phyloP scores from a whole-genome alignment of 768 basidiomycete species.

The Pleurotus giganteus region DNA sequence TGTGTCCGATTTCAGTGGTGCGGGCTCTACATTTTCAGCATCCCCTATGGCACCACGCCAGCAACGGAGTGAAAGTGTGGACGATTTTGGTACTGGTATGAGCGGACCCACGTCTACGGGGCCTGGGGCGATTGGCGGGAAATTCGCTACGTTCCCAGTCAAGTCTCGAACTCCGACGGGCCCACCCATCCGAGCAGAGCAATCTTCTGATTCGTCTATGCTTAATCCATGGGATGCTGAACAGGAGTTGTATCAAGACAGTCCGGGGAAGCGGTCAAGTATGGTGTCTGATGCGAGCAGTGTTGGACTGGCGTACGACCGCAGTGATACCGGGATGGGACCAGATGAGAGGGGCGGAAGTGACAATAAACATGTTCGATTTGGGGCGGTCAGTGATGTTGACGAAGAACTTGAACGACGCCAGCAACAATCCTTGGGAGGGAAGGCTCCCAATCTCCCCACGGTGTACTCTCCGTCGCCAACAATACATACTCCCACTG shows the following conservation, averaged over 20 bases:
- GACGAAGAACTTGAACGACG: slow-evolving; percentile 33
- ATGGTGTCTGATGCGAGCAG: slow-evolving; percentile 26
- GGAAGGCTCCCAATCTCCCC: neutral
- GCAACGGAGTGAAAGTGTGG: slow-evolving; percentile 23
- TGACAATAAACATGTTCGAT: slow-evolving; percentile 38
- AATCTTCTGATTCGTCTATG: slow-evolving; percentile 11
- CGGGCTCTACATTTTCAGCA: neutral
- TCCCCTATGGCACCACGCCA: neutral
- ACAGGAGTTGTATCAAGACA: slow-evolving; percentile 23
- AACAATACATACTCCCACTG: neutral
- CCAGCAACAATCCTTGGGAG: neutral
- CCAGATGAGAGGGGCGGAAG: slow-evolving; percentile 25
- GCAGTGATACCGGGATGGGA: slow-evolving; percentile 26
- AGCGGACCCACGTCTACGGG: slow-evolving; percentile 20
- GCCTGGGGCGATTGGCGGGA: slow-evolving; percentile 33
- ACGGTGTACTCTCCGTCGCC: neutral
- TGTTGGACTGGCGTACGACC: slow-evolving; percentile 30
- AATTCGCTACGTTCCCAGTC: slow-evolving; percentile 70
- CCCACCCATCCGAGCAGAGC: slow-evolving; percentile 13
- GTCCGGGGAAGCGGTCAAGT: slow-evolving; percentile 19
- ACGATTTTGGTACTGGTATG: slow-evolving; percentile 42
- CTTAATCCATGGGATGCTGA: slow-evolving; percentile 12
- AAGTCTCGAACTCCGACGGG: slow-evolving; percentile 31
- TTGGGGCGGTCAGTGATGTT: slow-evolving; percentile 39
- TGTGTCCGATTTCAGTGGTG: slow-evolving; percentile 1